phyloP scores from a whole-genome alignment of 2,329 filamentous ascomycete genomes.

The Verticillium nubilum region DNA sequence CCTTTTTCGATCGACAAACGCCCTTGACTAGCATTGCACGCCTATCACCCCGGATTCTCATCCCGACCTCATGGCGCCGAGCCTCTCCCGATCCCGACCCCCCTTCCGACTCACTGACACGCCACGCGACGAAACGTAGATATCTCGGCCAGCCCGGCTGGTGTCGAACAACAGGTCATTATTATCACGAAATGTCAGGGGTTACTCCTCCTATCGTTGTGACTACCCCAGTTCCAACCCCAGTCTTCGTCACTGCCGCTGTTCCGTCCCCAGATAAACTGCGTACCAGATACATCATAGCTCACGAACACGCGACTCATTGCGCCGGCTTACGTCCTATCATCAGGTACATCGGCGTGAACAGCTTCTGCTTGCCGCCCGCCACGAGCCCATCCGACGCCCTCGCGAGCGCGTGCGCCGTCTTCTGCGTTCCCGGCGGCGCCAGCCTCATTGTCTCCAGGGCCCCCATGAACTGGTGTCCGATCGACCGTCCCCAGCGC shows the following conservation, averaged over 20 bases:
- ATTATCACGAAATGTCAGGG: background rate
- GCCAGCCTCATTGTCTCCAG: slow-evolving; percentile 68
- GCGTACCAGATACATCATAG: background rate
- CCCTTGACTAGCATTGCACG: background rate
- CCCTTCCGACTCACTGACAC: background rate
- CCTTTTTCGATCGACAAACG: background rate
- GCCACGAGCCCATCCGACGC: slow-evolving; percentile 78
- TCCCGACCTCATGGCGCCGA: background rate
- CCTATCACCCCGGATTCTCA: background rate
- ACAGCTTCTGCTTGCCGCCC: slow-evolving; percentile 77
- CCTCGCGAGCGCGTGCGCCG: slow-evolving; percentile 70
- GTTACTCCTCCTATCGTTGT: background rate
- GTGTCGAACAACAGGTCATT: background rate
- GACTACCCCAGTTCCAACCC: background rate
- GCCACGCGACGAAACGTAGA: too few species aligned
- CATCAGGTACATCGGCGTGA: slow-evolving; percentile 96
- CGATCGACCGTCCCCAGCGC: slow-evolving; percentile 63
- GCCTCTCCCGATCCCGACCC: background rate
- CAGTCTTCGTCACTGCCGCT: background rate
- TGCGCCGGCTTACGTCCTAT: slow-evolving; percentile 69
- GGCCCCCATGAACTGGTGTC: slow-evolving; percentile 66
- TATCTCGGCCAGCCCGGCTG: background rate
- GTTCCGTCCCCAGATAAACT: background rate
- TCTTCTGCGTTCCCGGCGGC: slow-evolving; percentile 78
- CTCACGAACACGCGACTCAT: background rate